Evolutionary conservation across 148 eudicot species (phyloP).

Genomic region (Camellia japonica): DNA sequence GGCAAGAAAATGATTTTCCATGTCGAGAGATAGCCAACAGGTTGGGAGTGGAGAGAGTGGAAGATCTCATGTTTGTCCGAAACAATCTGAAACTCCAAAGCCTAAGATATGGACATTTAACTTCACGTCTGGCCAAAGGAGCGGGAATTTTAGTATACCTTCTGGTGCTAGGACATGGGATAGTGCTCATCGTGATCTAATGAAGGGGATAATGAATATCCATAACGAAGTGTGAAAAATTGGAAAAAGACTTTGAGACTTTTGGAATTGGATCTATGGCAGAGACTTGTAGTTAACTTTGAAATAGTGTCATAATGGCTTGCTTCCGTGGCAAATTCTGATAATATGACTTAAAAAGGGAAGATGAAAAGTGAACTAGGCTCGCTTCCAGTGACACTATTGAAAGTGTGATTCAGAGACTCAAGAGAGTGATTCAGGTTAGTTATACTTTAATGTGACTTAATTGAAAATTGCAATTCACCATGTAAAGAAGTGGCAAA

Average conservation of each 20-base stretch:
- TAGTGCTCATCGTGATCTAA: neutral
- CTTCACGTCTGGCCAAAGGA: constrained; percentile 20
- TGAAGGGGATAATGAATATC: neutral
- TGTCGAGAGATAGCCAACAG: constrained; percentile 30
- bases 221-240: neutral
- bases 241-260: neutral
- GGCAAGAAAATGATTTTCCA: constrained; percentile 31
- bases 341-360: neutral
- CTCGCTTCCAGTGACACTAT: neutral
- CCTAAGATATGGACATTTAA: constrained; percentile 29
- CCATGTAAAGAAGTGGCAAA: neutral
- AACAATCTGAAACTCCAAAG: constrained; percentile 43
- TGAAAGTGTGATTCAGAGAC: neutral
- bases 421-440: neutral
- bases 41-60: constrained; percentile 38
- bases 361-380: neutral
- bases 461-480: neutral
- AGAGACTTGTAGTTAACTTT: neutral
- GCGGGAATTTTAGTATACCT: constrained; percentile 15
- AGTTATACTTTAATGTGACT: neutral
- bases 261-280: neutral
- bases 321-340: neutral
- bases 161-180: neutral
- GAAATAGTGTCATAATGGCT: neutral
- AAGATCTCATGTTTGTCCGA: constrained; percentile 45